Conservation (phyloP, 805 yeast genomes). For the Cyberlindnera xylosilytica region DNA sequence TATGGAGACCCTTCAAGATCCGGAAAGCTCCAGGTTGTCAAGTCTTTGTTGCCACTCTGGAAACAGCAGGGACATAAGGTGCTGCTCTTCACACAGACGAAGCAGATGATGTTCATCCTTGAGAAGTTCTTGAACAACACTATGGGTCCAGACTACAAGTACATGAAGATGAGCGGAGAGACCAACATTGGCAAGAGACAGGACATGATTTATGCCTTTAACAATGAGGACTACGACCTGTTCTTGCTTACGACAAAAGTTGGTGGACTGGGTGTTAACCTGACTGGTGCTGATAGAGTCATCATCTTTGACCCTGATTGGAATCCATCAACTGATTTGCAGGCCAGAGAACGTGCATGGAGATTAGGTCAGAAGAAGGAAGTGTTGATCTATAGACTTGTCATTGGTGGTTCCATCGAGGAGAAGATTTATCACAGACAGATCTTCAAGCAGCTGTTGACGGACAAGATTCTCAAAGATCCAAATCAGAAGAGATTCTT, state of each 20-base stretch:
- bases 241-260: conserved; percentile 90
- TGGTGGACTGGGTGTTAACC: conserved; percentile 91
- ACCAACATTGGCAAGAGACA: conserved; percentile 81
- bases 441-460: conserved; percentile 89
- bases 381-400: conserved; percentile 83
- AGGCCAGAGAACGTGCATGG: conserved; percentile 98
- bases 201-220: conserved; percentile 74
- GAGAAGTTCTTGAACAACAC: conserved; percentile 57
- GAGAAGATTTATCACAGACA: conserved; percentile 97
- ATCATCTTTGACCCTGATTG: conserved; percentile 96
- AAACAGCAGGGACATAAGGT: conserved; percentile 71
- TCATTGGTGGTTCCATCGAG: conserved; percentile 94
- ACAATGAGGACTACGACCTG: conserved; percentile 55
- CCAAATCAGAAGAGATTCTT: conserved; percentile 93
- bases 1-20: conserved; percentile 63
- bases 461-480: conserved; percentile 91
- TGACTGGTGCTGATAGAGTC: conserved; percentile 93
- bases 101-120: conserved; percentile 89
- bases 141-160: conserved; percentile 38
- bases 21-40: conserved; percentile 90
- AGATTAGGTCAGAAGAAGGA: conserved; percentile 91
- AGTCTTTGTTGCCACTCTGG: conserved; percentile 75
- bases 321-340: conserved; percentile 97
- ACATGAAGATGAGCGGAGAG: conserved; percentile 90
- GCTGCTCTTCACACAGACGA: conserved; percentile 85